phyloP scores from a whole-genome alignment of 495 filamentous ascomycete genomes.

The Aspergillus affinis region DNA sequence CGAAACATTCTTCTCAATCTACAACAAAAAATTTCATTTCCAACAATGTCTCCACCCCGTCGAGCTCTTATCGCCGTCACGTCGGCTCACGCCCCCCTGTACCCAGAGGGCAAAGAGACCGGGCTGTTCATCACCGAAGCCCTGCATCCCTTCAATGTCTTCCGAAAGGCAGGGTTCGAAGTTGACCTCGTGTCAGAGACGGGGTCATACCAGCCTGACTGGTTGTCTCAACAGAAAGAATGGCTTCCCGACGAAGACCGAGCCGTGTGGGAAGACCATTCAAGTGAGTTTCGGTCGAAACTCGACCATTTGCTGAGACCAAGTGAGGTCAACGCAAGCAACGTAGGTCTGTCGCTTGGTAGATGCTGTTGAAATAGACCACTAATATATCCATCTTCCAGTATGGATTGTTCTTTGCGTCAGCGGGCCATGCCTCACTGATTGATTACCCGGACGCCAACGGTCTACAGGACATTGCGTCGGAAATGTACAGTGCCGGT shows the following conservation, averaged over 20 bases:
- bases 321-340: conserved; percentile 20
- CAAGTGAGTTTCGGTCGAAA: conserved; percentile 41
- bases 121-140: conserved; percentile 50
- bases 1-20: neutral
- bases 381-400: neutral
- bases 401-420: conserved; percentile 49
- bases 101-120: conserved; percentile 37
- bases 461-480: conserved; percentile 40
- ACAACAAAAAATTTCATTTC: too few relatives aligned
- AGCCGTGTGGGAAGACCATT: conserved; percentile 38
- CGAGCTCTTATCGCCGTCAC: conserved; percentile 47
- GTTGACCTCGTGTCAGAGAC: conserved; percentile 52
- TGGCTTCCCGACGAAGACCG: conserved; percentile 39
- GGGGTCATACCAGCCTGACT: conserved; percentile 46
- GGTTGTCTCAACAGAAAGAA: conserved; percentile 44
- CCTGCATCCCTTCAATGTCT: conserved; percentile 47
- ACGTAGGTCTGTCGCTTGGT: neutral
- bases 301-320: conserved; percentile 34
- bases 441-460: conserved; percentile 48
- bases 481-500: conserved; percentile 36
- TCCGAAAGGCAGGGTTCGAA: conserved; percentile 45
- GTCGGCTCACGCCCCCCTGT: conserved; percentile 44
- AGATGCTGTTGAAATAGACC: too few relatives aligned
- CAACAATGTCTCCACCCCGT: conserved; percentile 40
- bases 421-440: conserved; percentile 47